Evolutionary conservation across 2,329 filamentous ascomycete species (phyloP).

Genomic region (Coleophoma eucalyptorum): DNA sequence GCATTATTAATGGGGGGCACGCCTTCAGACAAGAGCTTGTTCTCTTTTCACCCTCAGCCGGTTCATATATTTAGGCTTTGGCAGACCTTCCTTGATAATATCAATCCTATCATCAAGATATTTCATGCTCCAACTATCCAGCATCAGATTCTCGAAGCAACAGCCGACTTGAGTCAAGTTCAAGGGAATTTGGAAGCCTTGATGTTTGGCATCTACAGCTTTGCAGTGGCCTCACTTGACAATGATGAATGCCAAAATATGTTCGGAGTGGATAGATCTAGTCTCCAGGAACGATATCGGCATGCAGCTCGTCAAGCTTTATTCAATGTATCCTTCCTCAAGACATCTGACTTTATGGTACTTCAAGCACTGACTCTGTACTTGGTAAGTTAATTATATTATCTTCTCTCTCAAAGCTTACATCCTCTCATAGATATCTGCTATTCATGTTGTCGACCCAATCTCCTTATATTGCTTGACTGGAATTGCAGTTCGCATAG

Average conservation of each 20-base stretch:
- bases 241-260: conserved; percentile 47
- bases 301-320: conserved; percentile 60
- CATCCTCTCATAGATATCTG: conserved; percentile 17
- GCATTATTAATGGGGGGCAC: conserved; percentile 45
- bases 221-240: conserved; percentile 53
- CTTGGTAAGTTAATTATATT: conserved; percentile 43
- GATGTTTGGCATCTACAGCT: conserved; percentile 63
- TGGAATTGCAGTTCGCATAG: conserved; percentile 43
- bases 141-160: conserved; percentile 59
- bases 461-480: conserved; percentile 44
- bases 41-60: conserved; percentile 48
- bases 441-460: conserved; percentile 31
- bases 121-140: conserved; percentile 65
- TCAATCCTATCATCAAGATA: conserved; percentile 66
- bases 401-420: neutral
- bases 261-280: conserved; percentile 48
- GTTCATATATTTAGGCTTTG: conserved; percentile 62
- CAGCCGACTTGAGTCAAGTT: conserved; percentile 41
- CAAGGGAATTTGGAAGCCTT: conserved; percentile 56
- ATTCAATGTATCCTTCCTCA: conserved; percentile 61
- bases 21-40: conserved; percentile 31
- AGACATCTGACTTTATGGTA: conserved; percentile 59
- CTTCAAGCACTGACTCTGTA: conserved; percentile 67
- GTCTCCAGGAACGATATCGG: conserved; percentile 50
- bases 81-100: conserved; percentile 67